Evolutionary conservation across 495 filamentous ascomycete species (phyloP).

Genomic region (Staphylotrichum tortipilum): DNA sequence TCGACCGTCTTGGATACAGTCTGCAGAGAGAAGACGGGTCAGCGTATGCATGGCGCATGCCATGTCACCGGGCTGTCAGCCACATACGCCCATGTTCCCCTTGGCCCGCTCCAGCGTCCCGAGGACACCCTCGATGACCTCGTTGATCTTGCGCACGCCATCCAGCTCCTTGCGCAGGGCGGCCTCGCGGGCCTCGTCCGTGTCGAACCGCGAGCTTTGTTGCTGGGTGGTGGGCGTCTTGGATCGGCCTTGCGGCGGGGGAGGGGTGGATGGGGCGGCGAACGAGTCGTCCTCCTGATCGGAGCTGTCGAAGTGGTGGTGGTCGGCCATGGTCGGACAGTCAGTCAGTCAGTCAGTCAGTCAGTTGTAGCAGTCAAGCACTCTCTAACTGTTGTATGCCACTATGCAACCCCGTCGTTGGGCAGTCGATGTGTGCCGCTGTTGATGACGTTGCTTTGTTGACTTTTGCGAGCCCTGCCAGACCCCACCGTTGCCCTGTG

Average conservation of each 20-base stretch:
- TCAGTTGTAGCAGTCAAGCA: background rate
- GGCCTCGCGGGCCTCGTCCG: constrained; percentile 62
- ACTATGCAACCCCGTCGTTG: background rate
- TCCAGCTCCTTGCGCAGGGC: constrained; percentile 70
- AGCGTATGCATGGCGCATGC: background rate
- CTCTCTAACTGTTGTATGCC: no score
- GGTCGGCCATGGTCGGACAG: constrained; percentile 16
- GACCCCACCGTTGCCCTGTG: no score
- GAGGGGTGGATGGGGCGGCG: constrained; percentile 49
- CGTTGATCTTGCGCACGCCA: constrained; percentile 73
- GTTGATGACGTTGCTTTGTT: constrained; percentile 15
- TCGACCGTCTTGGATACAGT: constrained; percentile 78
- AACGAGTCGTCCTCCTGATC: constrained; percentile 59
- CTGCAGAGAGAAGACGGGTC: constrained; percentile 29
- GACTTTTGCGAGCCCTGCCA: no score
- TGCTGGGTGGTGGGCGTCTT: constrained; percentile 43
- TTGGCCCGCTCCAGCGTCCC: constrained; percentile 70
- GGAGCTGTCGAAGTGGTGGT: constrained; percentile 17
- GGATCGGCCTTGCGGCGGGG: constrained; percentile 22
- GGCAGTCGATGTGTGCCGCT: background rate
- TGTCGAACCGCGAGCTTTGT: constrained; percentile 55
- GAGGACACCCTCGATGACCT: constrained; percentile 77
- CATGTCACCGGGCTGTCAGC: background rate
- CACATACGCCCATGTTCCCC: constrained; percentile 78
- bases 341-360: background rate